Evolutionary conservation across 441 rosid species (phyloP).

Genomic region (Populus hybrid): DNA sequence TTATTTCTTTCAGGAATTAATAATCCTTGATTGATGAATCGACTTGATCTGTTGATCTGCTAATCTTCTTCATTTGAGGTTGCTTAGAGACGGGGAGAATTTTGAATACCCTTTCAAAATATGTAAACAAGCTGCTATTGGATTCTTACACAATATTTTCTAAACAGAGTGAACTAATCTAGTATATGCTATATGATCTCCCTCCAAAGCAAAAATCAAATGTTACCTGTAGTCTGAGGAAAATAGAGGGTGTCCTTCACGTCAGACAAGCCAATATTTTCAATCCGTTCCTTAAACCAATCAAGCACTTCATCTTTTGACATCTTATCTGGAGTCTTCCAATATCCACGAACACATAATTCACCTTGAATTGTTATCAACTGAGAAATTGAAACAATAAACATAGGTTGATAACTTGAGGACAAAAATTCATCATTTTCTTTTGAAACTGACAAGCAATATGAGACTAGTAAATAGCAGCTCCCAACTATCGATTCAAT

Average conservation of each 20-base stretch:
- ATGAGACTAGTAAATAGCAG: background rate
- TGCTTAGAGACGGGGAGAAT: background rate
- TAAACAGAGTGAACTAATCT: background rate
- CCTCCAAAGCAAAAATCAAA: background rate
- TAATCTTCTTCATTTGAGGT: background rate
- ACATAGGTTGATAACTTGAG: conserved; percentile 3
- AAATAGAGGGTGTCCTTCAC: conserved; percentile 67
- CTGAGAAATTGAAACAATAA: conserved; percentile 30
- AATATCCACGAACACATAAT: conserved; percentile 80
- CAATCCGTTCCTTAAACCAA: conserved; percentile 59
- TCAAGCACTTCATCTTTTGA: conserved; percentile 41
- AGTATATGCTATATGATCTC: no score
- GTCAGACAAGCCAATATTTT: conserved; percentile 55
- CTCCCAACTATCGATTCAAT: background rate
- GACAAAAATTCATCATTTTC: background rate
- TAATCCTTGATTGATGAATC: background rate
- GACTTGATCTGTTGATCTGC: background rate
- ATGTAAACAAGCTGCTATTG: background rate
- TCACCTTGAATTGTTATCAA: conserved; percentile 51
- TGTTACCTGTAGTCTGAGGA: conserved; percentile 58
- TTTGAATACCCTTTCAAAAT: background rate
- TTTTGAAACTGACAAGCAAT: background rate
- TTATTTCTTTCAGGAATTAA: background rate
- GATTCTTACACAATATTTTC: background rate
- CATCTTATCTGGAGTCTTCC: conserved; percentile 54